Conservation (phyloP, 1,284 basidiomycete genomes). For the Anthracocystis panici-leucophaei region DNA sequence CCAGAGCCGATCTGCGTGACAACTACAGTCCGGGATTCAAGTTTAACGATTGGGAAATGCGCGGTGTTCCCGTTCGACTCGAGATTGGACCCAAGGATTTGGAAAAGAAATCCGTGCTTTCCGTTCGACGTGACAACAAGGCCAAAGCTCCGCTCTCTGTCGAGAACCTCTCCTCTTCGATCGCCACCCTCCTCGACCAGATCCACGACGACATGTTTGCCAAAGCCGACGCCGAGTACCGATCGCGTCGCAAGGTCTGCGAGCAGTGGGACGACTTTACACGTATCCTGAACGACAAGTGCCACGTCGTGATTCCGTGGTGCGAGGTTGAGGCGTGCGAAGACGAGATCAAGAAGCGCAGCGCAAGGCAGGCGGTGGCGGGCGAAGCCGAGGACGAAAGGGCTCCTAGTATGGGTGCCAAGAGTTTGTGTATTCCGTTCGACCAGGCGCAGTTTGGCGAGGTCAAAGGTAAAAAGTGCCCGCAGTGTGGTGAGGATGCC, state of each 20-base stretch:
- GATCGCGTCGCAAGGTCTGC: constrained; percentile 79
- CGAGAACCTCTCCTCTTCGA: constrained; percentile 34
- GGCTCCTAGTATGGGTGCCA: constrained; percentile 97
- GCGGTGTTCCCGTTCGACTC: constrained; percentile 92
- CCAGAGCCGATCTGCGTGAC: constrained; percentile 90
- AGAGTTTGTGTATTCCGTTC: constrained; percentile 96
- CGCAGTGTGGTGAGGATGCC: constrained; percentile 63
- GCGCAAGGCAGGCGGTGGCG: constrained; percentile 72
- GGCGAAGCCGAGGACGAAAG: constrained; percentile 75
- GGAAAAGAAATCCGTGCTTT: constrained; percentile 82
- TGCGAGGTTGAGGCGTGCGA: constrained; percentile 94
- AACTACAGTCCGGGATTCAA: constrained; percentile 98
- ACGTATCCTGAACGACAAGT: constrained; percentile 88
- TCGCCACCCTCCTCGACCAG: constrained; percentile 77
- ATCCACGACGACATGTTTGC: constrained; percentile 92
- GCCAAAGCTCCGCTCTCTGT: constrained; percentile 55
- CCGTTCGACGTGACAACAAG: constrained; percentile 89
- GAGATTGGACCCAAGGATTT: constrained; percentile 97
- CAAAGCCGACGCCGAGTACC: constrained; percentile 81
- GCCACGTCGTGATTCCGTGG: constrained; percentile 92
- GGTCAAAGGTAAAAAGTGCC: constrained; percentile 63
- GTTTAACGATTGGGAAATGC: constrained; percentile 97
- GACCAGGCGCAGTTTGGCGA: constrained; percentile 77
- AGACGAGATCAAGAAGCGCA: constrained; percentile 97
- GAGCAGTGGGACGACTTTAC: constrained; percentile 91